phyloP scores from a whole-genome alignment of 768 basidiomycete genomes.

The Rubroboletus satanas region DNA sequence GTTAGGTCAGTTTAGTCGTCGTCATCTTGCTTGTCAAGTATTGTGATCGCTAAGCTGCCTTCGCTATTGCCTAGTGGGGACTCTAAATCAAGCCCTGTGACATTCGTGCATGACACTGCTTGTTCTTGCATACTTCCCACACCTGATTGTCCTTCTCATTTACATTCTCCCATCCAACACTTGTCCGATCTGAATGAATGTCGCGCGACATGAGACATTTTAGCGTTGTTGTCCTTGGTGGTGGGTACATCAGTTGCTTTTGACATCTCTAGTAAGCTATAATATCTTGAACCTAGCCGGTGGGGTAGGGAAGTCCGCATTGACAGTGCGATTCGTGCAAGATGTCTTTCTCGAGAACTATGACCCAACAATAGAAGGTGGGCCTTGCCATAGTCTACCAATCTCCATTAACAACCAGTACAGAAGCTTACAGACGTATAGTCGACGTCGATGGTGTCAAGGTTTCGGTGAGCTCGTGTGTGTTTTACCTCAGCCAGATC shows the following conservation, averaged over 20 bases:
- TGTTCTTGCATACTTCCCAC: conserved; percentile 21
- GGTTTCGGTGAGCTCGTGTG: conserved; percentile 47
- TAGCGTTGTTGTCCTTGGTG: conserved; percentile 78
- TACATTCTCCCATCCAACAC: conserved; percentile 9
- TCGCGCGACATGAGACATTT: conserved; percentile 57
- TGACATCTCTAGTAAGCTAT: background rate
- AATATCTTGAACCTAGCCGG: conserved; percentile 50
- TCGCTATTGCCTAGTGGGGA: background rate
- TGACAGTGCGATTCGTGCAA: conserved; percentile 75
- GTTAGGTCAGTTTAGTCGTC: conserved; percentile 2
- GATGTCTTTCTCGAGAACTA: conserved; percentile 73
- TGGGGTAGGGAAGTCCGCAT: conserved; percentile 84
- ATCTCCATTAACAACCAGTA: conserved; percentile 7
- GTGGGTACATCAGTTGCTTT: conserved; percentile 37
- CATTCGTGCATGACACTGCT: conserved; percentile 13
- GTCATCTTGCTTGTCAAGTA: background rate
- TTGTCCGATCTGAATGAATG: conserved; percentile 1
- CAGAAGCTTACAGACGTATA: conserved; percentile 69
- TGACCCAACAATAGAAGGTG: conserved; percentile 84
- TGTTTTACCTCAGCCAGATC: conserved; percentile 10
- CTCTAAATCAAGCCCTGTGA: conserved; percentile 2
- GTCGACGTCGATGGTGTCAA: conserved; percentile 63
- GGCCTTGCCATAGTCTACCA: conserved; percentile 4
- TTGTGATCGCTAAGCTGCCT: conserved; percentile 5
- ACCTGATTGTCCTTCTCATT: conserved; percentile 7